Conservation (phyloP, 139 green algal species). For the Deuterostichococcus epilithicus region DNA sequence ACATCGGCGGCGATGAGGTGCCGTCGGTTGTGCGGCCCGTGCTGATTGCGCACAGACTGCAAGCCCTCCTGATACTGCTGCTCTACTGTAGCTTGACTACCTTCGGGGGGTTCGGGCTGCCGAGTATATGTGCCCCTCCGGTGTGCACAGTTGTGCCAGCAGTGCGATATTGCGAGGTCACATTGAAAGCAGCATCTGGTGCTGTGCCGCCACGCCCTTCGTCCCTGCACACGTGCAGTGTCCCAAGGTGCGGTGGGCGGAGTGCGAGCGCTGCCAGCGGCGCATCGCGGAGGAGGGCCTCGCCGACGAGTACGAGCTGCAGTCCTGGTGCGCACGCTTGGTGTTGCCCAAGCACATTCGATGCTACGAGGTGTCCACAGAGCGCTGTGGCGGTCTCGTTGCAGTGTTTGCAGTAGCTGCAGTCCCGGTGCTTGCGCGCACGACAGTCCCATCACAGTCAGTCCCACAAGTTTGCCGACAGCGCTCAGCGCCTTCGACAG, state of each 20-base stretch:
- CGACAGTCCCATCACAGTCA: too few species aligned
- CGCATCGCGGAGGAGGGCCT: conserved; percentile 39
- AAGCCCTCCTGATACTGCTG: background rate
- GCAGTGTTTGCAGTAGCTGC: too few species aligned
- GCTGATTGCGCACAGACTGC: background rate
- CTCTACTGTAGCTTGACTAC: background rate
- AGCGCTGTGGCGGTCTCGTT: too few species aligned
- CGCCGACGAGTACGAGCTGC: conserved; percentile 45
- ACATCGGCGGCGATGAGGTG: conserved; percentile 64
- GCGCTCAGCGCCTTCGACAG: too few species aligned
- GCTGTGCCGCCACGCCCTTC: background rate
- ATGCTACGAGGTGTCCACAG: too few species aligned
- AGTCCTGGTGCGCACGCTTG: conserved; percentile 34
- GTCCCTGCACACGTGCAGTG: too few species aligned
- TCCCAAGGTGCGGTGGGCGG: conserved; percentile 47
- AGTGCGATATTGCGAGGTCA: background rate
- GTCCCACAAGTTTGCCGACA: too few species aligned
- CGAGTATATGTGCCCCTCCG: too few species aligned
- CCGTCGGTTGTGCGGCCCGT: background rate
- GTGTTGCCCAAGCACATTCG: background rate
- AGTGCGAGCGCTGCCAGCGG: conserved; percentile 39
- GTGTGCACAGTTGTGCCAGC: too few species aligned
- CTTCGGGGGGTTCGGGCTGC: too few species aligned
- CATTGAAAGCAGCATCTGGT: background rate
- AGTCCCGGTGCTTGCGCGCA: too few species aligned